Evolutionary conservation across 805 yeast species (phyloP).

Genomic region (Metschnikowia cubensis): DNA sequence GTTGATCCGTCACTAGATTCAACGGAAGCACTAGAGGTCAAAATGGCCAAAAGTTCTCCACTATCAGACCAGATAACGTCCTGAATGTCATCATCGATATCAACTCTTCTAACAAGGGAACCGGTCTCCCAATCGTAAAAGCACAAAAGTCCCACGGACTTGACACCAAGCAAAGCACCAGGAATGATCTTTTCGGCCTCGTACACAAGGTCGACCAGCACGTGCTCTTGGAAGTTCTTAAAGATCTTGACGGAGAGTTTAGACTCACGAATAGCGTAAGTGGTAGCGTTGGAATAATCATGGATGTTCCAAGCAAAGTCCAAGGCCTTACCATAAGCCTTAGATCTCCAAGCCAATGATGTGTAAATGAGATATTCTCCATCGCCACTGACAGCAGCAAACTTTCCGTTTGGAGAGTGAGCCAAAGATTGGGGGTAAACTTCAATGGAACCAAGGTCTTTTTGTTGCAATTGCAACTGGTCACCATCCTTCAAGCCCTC

Average conservation of each 20-base stretch:
- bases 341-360: conserved; percentile 97
- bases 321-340: conserved; percentile 81
- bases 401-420: conserved; percentile 97
- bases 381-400: conserved; percentile 95
- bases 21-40: conserved; percentile 32
- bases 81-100: conserved; percentile 67
- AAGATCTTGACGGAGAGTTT: conserved; percentile 61
- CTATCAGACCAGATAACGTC: conserved; percentile 91
- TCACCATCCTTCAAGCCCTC: conserved; percentile 79
- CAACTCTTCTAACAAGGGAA: conserved; percentile 78
- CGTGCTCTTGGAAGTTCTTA: conserved; percentile 80
- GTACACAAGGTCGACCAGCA: conserved; percentile 61
- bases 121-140: conserved; percentile 96
- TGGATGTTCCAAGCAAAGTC: conserved; percentile 96
- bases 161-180: conserved; percentile 84
- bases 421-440: conserved; percentile 80
- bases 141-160: conserved; percentile 77
- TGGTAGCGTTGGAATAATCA: conserved; percentile 52
- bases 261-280: conserved; percentile 78
- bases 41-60: conserved; percentile 81
- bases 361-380: conserved; percentile 96
- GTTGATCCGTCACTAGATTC: conserved; percentile 21
- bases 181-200: conserved; percentile 79
- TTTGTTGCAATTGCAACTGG: conserved; percentile 66
- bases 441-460: conserved; percentile 93